Percentiles rank a stretch among this genome's conserved stretches.
Evolutionary conservation across 2,329 filamentous ascomycete genomes (phyloP).

Genomic region (Fusarium dimerum): DNA sequence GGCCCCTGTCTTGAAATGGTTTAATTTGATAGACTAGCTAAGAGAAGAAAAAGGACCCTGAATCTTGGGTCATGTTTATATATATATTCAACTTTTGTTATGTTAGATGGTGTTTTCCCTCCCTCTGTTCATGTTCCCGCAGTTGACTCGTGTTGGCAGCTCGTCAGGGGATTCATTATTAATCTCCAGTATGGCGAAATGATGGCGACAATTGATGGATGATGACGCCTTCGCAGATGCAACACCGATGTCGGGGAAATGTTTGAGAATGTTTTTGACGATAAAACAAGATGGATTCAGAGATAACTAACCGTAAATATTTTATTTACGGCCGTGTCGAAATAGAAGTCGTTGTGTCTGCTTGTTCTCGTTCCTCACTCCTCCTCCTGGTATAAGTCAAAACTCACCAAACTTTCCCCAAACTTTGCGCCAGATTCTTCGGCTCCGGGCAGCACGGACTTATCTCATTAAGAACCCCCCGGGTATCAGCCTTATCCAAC

Average conservation of each 20-base stretch:
- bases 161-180: conserved; percentile 20
- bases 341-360: no score
- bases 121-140: background rate
- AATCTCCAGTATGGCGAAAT: conserved; percentile 29
- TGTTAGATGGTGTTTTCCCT: background rate
- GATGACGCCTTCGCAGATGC: conserved; percentile 27
- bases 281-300: background rate
- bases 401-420: no score
- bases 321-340: background rate
- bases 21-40: background rate
- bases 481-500: no score
- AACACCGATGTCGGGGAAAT: conserved; percentile 25
- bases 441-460: background rate
- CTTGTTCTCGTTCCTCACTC: no score
- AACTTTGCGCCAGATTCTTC: background rate
- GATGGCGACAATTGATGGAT: conserved; percentile 25
- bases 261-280: conserved; percentile 2
- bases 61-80: conserved; percentile 9
- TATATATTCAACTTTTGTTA: background rate
- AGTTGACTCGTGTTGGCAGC: conserved; percentile 3
- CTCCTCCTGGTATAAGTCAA: no score
- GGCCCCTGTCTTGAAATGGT: background rate
- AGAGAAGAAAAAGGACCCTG: background rate
- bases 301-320: background rate
- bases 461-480: background rate